phyloP scores from a whole-genome alignment of 1,284 basidiomycete species.

The Limonomyces culmigenus region DNA sequence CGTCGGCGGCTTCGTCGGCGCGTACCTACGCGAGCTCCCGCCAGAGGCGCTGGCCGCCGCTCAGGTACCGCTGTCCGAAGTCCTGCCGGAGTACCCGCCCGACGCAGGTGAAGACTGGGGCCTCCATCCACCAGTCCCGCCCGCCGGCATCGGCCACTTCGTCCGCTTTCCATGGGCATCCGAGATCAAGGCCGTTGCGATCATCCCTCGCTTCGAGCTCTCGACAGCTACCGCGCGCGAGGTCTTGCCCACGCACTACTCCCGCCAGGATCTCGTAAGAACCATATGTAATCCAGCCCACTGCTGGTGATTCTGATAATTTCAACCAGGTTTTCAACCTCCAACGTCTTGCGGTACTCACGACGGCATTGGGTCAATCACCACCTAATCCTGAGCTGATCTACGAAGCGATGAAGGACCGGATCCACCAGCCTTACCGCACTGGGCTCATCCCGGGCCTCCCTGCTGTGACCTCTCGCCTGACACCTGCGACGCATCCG shows the following conservation, averaged over 20 bases:
- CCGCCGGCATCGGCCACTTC: slow-evolving; percentile 86
- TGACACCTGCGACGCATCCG: slow-evolving; percentile 81
- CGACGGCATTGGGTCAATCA: slow-evolving; percentile 79
- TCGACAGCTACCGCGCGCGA: slow-evolving; percentile 90
- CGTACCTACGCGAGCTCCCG: slow-evolving; percentile 86
- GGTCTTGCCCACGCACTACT: slow-evolving; percentile 74
- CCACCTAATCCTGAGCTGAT: slow-evolving; percentile 91
- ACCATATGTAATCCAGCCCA: not conserved
- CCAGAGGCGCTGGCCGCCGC: slow-evolving; percentile 61
- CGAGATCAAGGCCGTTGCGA: slow-evolving; percentile 85
- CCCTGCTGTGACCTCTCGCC: slow-evolving; percentile 73
- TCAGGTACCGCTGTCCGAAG: slow-evolving; percentile 88
- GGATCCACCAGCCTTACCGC: slow-evolving; percentile 94
- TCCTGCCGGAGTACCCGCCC: slow-evolving; percentile 89
- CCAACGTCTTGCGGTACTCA: slow-evolving; percentile 94
- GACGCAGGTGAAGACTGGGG: slow-evolving; percentile 92
- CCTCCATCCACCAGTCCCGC: slow-evolving; percentile 72
- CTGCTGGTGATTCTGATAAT: not conserved
- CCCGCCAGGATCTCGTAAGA: slow-evolving; percentile 82
- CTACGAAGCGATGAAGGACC: slow-evolving; percentile 99
- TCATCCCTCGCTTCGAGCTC: slow-evolving; percentile 92
- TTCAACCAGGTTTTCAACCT: slow-evolving; percentile 85
- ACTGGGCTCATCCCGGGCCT: slow-evolving; percentile 87
- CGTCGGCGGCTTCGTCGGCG: slow-evolving; percentile 96
- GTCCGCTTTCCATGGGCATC: slow-evolving; percentile 82